A percentile compares a stretch with the other conserved stretches of the same genome.
These are phyloP conservation scores for Fusarium coffeatum DNA, from an alignment of 2,329 filamentous ascomycete species.

Conservation along the genomic window DNA sequence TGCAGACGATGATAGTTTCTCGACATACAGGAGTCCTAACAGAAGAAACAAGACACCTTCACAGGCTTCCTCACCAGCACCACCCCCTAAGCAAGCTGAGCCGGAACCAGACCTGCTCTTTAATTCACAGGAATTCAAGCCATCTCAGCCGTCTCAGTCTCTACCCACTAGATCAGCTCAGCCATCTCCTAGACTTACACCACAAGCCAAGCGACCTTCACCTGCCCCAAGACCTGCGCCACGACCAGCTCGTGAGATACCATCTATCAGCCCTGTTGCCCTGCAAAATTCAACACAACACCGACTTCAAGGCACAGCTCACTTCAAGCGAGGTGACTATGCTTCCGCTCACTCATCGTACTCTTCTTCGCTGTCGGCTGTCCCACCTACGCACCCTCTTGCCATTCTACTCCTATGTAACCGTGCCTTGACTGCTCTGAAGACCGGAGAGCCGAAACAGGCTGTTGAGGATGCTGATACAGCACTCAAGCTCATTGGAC, in stretches of 20 bases:
- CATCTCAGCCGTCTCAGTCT: conserved; percentile 51
- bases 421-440: conserved; percentile 87
- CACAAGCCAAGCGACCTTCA: conserved; percentile 49
- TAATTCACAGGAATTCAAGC: conserved; percentile 52
- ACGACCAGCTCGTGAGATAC: conserved; percentile 68
- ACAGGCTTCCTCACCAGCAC: conserved; percentile 56
- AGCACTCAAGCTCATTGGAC: conserved; percentile 83
- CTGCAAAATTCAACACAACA: conserved; percentile 81
- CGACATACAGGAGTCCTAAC: conserved; percentile 89
- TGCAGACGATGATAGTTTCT: conserved; percentile 81
- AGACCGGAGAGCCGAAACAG: conserved; percentile 90
- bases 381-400: conserved; percentile 84
- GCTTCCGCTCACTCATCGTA: conserved; percentile 87
- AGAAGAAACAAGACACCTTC: conserved; percentile 75
- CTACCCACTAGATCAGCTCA: conserved; percentile 55
- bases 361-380: conserved; percentile 76
- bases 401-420: conserved; percentile 92
- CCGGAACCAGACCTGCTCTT: conserved; percentile 75
- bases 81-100: conserved; percentile 52
- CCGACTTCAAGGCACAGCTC: conserved; percentile 82
- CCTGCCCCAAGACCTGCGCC: conserved; percentile 57
- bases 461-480: conserved; percentile 87
- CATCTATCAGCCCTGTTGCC: conserved; percentile 74
- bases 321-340: conserved; percentile 96
- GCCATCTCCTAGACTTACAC: conserved; percentile 54